A percentile compares a stretch with the other conserved stretches of the same genome.
Evolutionary conservation across 345 rosid species (phyloP).

Genomic region (Hevea brasiliensis): DNA sequence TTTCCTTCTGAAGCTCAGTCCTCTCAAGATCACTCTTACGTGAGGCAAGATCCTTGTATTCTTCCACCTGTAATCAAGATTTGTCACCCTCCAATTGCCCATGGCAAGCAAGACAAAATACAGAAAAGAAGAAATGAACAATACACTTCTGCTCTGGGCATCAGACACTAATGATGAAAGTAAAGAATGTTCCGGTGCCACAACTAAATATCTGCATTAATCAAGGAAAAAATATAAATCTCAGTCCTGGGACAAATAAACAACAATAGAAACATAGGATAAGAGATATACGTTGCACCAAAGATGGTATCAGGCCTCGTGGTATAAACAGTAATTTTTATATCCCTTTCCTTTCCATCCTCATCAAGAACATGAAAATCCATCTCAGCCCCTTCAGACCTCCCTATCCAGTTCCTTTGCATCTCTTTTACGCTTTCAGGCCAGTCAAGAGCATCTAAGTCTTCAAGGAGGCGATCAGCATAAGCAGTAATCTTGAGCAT

Average conservation of each 20-base stretch:
- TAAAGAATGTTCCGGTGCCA: constrained; percentile 84
- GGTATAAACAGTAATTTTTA: constrained; percentile 66
- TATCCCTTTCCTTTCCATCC: constrained; percentile 52
- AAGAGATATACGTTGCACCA: constrained; percentile 78
- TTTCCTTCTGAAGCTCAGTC: constrained; percentile 94
- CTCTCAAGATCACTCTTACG: constrained; percentile 93
- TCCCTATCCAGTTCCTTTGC: constrained; percentile 97
- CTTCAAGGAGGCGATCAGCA: constrained; percentile 89
- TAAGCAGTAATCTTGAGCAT: constrained; percentile 94
- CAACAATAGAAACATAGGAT: constrained; percentile 8
- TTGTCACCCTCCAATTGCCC: constrained; percentile 4
- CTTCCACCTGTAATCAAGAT: constrained; percentile 61
- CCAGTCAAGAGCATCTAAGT: constrained; percentile 91
- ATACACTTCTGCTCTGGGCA: constrained; percentile 52
- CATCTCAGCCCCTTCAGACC: constrained; percentile 87
- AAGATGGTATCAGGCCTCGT: constrained; percentile 90
- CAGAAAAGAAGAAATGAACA: constrained; percentile 14
- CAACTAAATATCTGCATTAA: constrained; percentile 74
- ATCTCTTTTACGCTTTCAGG: constrained; percentile 90
- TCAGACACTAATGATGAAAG: constrained; percentile 54
- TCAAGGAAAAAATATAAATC: constrained; percentile 15
- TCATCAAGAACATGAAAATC: constrained; percentile 57
- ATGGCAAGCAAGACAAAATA: constrained; percentile 1
- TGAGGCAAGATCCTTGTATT: constrained; percentile 71
- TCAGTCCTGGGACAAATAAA: constrained; percentile 9